Conservation (phyloP, 2,329 filamentous ascomycete genomes). For the Calonectria pseudoturangicola region DNA sequence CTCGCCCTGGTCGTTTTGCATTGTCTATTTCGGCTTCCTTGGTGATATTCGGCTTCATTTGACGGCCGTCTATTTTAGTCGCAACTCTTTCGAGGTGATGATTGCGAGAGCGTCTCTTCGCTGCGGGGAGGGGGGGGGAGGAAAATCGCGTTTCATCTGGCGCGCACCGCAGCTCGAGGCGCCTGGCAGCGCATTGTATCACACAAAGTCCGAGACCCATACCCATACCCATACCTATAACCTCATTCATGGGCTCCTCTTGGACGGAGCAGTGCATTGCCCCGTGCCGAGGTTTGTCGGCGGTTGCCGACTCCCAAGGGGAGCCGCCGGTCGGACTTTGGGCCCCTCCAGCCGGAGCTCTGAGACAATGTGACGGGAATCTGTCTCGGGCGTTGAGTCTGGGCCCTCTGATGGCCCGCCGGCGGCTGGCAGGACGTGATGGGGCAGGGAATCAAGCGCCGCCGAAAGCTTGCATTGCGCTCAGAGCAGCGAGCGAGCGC, state of each 20-base stretch:
- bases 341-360: constrained; percentile 14
- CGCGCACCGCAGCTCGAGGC: constrained; percentile 47
- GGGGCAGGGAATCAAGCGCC: constrained; percentile 20
- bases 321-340: background rate
- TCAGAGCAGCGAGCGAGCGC: background rate
- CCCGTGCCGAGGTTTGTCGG: constrained; percentile 6
- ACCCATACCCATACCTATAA: background rate
- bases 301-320: constrained; percentile 10
- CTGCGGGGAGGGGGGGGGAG: constrained; percentile 32
- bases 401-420: background rate
- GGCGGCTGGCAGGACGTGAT: constrained; percentile 18
- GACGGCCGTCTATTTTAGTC: background rate
- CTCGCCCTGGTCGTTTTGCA: background rate
- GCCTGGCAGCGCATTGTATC: constrained; percentile 23
- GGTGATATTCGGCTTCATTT: constrained; percentile 5
- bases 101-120: constrained; percentile 6
- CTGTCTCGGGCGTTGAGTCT: constrained; percentile 29
- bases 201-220: constrained; percentile 17
- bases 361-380: constrained; percentile 36
- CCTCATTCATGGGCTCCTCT: background rate
- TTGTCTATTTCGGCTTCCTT: background rate
- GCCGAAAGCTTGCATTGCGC: constrained; percentile 20
- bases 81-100: background rate
- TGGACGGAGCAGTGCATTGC: background rate
- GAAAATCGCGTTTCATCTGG: constrained; percentile 52